Percentiles rank a stretch among this genome's conserved stretches.
Evolutionary conservation across 2,329 filamentous ascomycete species (phyloP).

Genomic region (Cladophialophora bantiana): DNA sequence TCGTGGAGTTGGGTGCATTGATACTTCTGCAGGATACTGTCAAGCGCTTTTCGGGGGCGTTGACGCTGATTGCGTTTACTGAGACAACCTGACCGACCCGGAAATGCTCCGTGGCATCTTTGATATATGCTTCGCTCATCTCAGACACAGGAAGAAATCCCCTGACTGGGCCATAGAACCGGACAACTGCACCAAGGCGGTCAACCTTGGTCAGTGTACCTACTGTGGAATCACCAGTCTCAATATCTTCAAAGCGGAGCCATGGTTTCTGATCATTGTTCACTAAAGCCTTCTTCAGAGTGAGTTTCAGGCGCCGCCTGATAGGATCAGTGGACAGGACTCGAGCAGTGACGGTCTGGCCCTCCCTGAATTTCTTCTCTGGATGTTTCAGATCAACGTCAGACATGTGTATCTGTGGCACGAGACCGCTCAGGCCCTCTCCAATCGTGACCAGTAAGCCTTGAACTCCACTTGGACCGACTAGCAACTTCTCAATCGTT

Average conservation of each 20-base stretch:
- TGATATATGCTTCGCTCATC: slow-evolving; percentile 97
- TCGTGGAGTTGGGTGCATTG: slow-evolving; percentile 45
- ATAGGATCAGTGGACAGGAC: slow-evolving; percentile 80
- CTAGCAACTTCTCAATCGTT: slow-evolving; percentile 81
- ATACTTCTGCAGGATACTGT: slow-evolving; percentile 94
- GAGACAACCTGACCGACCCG: slow-evolving; percentile 87
- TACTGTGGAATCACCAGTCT: slow-evolving; percentile 76
- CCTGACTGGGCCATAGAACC: slow-evolving; percentile 84
- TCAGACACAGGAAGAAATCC: slow-evolving; percentile 92
- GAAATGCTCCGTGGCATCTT: slow-evolving; percentile 89
- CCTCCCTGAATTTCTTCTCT: slow-evolving; percentile 94
- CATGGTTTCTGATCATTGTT: slow-evolving; percentile 86
- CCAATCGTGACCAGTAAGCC: slow-evolving; percentile 84
- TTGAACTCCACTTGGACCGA: slow-evolving; percentile 77
- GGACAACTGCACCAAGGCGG: slow-evolving; percentile 80
- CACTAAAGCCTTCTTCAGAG: slow-evolving; percentile 91
- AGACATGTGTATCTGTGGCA: slow-evolving; percentile 85
- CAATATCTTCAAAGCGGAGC: slow-evolving; percentile 76
- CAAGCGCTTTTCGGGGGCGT: slow-evolving; percentile 73
- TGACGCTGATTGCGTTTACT: slow-evolving; percentile 83
- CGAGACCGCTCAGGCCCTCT: slow-evolving; percentile 86
- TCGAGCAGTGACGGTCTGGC: slow-evolving; percentile 80
- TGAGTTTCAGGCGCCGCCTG: slow-evolving; percentile 82
- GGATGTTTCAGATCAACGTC: slow-evolving; percentile 89
- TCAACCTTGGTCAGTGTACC: slow-evolving; percentile 87